Evolutionary conservation across 1,284 basidiomycete genomes (phyloP), one percentile per base, ranked within the genome.

Genomic region (Puccinia coronata): DNA sequence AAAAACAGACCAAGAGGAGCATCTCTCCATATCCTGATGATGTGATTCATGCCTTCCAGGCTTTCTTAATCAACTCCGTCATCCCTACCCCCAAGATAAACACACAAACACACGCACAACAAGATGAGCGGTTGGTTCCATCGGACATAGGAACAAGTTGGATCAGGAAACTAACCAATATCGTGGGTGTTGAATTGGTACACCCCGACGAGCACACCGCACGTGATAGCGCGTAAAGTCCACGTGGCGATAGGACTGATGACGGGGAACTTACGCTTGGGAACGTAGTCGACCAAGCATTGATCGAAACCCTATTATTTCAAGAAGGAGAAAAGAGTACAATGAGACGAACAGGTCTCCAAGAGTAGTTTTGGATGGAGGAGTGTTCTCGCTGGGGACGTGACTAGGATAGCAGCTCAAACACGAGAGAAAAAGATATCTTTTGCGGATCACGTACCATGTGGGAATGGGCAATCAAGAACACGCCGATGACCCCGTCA

Each of bases 181-280:
- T 98, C 96, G 86, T 96, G 94, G 61, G 95, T 97, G 89, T 97
- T 96, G 89, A 97, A 97, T 87, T 96, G 92, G 88, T 98, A 99
- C 6, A 98, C 89, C 57, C 97, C 96, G 83, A 94, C 91, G 79
- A 97, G 89, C 20, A 92, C 91, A n/a, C 91, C 92, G 59, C 93
- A 91, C 41, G 96, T 98, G 3, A 91, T 88, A 20, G 90, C 87
- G 77, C 94, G 90, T 81, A 98, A 88, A 11, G 88, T 86, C 96
- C 96, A 98, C 43, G 88, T 90, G 34, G 87, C 85, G 77, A 92
- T 82, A 1, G 89, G 91, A 23, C 94, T 95, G 81, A 94, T 82
- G 65, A 91, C 84, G 39, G 93, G 93, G 90, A 93, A 97, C 88
- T 99, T 99, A 88, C 96, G 92, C 79, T 90, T 89, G 88, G 98